Base-by-base conservation (phyloP, 2,329 filamentous ascomycete genomes). In the Penicillium expansum region DNA sequence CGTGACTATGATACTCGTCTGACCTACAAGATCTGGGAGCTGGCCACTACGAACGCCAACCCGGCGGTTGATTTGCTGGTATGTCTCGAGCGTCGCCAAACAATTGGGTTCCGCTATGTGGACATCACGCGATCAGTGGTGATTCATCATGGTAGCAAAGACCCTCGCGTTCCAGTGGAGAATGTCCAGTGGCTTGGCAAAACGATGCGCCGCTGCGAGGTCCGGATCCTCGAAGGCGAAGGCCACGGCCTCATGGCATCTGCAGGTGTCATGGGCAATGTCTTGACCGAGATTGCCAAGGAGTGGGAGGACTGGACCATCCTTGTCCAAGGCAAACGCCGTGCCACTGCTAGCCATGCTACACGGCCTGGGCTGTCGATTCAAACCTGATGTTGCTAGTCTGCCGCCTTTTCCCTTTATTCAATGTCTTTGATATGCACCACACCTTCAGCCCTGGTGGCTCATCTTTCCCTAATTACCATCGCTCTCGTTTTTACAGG, bases 231-330 rank as follows among this genome's bases (percentile, higher is more conserved):
- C 3, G 90, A 96, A 64, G 91, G 90, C 6, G 93, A 99, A 73
- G 91, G 92, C 3, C 94, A 99, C 70, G 93, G 94, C 0, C 79
- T 99, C 24, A 99, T 99, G 94, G 94, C 94, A 0, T 95, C 89
- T 64, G 92, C 94, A 0, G 80, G 81, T 14, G 93, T 97, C 43
- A 99, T 99, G 94, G 90, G 91, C 42, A 86, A 88, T 20, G 89
- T 97, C n/a, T 78, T 99, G 35, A 93, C 91, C 74, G 94, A 99
- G 77, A 96, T 99, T 68, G 89, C 90, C 51, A 87, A 87, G 64
- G 94, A 97, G 73, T 97, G 93, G 93, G 89, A 92, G 63, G 90
- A 93, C 67, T 93, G 90, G 90, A 86, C 85, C 68, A 83, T 84
- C 43, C 82, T 82, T 32, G 77, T 80, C 20, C 77, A 79, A 61